Conservation (phyloP, 2,329 filamentous ascomycete species). For the Aspergillus pseudonomiae region DNA sequence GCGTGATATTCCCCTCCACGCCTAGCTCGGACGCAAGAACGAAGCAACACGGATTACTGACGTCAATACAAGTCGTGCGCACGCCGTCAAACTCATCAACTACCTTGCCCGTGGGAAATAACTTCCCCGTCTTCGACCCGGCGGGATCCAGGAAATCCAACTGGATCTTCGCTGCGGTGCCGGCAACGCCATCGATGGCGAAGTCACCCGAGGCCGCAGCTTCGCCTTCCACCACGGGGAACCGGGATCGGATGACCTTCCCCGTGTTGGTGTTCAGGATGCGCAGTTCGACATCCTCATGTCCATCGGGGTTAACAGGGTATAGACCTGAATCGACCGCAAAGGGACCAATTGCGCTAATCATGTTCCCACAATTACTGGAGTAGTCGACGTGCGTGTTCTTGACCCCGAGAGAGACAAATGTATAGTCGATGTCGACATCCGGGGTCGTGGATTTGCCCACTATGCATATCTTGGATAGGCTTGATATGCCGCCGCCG, state of each 20-base stretch:
- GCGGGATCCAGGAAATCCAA: conserved; percentile 66
- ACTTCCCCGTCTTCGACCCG: conserved; percentile 65
- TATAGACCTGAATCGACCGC: conserved; percentile 61
- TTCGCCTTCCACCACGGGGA: conserved; percentile 54
- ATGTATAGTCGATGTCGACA: conserved; percentile 70
- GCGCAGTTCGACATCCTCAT: conserved; percentile 51
- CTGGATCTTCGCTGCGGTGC: conserved; percentile 59
- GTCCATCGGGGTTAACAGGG: conserved; percentile 11
- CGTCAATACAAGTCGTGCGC: conserved; percentile 62
- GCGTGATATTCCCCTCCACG: conserved; percentile 47
- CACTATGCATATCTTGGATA: conserved; percentile 73
- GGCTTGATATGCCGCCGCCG: conserved; percentile 68
- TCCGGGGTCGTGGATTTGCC: conserved; percentile 52
- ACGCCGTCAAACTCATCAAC: conserved; percentile 56
- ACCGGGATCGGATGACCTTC: conserved; percentile 64
- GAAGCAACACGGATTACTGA: conserved; percentile 67
- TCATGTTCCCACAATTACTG: conserved; percentile 79
- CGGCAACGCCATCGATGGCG: conserved; percentile 66
- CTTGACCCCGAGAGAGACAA: conserved; percentile 68
- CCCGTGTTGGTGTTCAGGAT: conserved; percentile 73
- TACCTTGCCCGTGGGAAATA: conserved; percentile 63
- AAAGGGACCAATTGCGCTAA: conserved; percentile 66
- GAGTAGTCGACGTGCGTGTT: conserved; percentile 65
- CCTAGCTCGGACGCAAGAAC: conserved; percentile 58
- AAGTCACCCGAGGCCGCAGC: conserved; percentile 58